Conservation (phyloP, 352 stramenopile genomes). For the Pythium vanterpoolii region DNA sequence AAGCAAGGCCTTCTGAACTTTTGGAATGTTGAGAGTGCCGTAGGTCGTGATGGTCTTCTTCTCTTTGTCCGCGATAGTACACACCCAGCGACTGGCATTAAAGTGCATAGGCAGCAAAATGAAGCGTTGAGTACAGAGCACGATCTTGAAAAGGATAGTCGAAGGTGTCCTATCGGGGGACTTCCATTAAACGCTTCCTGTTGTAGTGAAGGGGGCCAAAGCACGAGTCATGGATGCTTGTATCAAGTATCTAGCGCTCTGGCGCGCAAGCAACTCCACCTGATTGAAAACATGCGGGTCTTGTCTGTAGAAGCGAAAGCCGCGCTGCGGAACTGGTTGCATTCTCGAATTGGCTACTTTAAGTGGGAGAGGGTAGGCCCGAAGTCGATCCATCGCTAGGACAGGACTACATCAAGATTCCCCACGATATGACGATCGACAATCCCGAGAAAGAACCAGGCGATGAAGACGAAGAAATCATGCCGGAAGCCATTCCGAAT, state of each 20-base stretch:
- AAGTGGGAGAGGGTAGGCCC: constrained; percentile 4
- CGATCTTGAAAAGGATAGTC: too few species aligned
- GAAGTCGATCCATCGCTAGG: not conserved
- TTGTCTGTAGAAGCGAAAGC: not conserved
- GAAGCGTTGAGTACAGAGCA: too few species aligned
- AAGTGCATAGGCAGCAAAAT: too few species aligned
- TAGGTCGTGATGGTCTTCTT: too few species aligned
- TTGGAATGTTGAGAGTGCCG: too few species aligned
- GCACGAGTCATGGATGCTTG: not conserved
- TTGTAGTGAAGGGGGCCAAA: not conserved
- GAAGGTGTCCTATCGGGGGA: constrained; percentile 8
- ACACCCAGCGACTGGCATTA: too few species aligned
- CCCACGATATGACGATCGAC: too few species aligned
- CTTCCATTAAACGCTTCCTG: constrained; percentile 13
- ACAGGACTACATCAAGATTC: too few species aligned
- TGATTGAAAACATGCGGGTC: constrained; percentile 1
- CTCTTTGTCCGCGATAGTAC: too few species aligned
- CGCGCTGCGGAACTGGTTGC: not conserved
- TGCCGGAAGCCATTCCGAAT: not conserved
- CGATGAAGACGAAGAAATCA: not conserved
- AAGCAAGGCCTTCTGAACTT: too few species aligned
- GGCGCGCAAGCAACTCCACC: not conserved
- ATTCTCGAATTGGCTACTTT: constrained; percentile 4
- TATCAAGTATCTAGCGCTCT: not conserved
- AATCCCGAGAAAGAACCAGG: not conserved